phyloP scores from a whole-genome alignment of 192 early-diverging fungal genomes.

The Chytriomyces sp. region DNA sequence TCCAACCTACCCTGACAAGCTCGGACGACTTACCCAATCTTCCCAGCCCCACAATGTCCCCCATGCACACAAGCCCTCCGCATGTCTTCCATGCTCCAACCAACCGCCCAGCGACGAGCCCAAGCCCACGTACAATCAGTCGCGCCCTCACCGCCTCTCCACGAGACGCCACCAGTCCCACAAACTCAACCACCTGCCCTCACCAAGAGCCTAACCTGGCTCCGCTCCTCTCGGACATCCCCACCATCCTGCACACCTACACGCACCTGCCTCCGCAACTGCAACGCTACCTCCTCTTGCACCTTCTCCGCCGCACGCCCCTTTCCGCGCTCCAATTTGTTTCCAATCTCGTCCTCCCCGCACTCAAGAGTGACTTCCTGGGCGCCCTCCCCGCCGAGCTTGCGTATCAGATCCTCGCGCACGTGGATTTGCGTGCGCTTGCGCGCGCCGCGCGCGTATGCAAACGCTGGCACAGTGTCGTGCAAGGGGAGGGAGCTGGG shows the following conservation, averaged over 20 bases:
- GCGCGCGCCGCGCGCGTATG: conserved; percentile 81
- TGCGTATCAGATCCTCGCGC: conserved; percentile 73
- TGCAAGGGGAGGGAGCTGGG: conserved; percentile 71
- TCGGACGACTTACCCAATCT: conserved; percentile 29
- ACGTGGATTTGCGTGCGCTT: conserved; percentile 79
- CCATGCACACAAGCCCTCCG: conserved; percentile 29
- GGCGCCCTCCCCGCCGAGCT: conserved; percentile 54
- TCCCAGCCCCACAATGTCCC: conserved; percentile 54
- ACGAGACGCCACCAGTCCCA: neutral
- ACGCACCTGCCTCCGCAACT: conserved; percentile 73
- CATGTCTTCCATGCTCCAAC: neutral
- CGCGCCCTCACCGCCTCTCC: neutral
- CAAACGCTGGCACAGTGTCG: conserved; percentile 73
- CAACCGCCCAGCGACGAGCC: neutral
- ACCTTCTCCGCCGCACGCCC: conserved; percentile 82
- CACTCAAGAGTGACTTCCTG: conserved; percentile 90
- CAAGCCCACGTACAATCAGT: neutral
- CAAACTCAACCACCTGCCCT: neutral
- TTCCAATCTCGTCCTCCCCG: conserved; percentile 84
- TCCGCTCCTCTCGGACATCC: conserved; percentile 39
- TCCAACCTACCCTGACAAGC: conserved; percentile 2
- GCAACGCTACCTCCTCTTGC: conserved; percentile 87
- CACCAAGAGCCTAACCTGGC: conserved; percentile 12
- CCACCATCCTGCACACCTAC: conserved; percentile 71
- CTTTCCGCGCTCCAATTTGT: conserved; percentile 87